These are phyloP conservation scores for Mycena vitilis DNA, from an alignment of 768 basidiomycete genomes.

Conservation along the genomic window DNA sequence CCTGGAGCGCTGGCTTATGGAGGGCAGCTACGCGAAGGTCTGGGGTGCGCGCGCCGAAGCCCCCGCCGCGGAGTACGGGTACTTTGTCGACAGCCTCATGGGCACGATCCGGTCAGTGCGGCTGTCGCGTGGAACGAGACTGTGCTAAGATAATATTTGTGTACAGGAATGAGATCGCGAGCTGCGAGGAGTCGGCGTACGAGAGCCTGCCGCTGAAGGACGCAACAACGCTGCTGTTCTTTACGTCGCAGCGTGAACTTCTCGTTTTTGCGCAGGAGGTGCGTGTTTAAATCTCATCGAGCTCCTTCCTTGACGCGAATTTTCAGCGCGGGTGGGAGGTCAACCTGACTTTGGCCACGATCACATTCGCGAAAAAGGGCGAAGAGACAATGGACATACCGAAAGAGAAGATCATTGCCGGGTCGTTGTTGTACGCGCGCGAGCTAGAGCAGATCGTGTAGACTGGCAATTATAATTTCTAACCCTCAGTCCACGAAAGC, in stretches of 20 bases:
- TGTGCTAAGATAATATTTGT: conserved; percentile 3
- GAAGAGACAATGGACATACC: conserved; percentile 90
- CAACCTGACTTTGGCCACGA: conserved; percentile 72
- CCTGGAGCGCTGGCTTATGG: conserved; percentile 98
- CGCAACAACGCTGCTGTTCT: conserved; percentile 92
- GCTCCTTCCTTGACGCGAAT: not conserved
- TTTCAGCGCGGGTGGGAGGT: conserved; percentile 87
- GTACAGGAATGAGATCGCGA: conserved; percentile 93
- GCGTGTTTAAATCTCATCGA: conserved; percentile 32
- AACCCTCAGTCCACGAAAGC: conserved; percentile 14
- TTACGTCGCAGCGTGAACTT: conserved; percentile 83
- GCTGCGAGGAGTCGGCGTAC: conserved; percentile 95
- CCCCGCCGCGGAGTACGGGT: conserved; percentile 93
- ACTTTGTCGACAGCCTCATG: conserved; percentile 94
- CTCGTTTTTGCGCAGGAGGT: conserved; percentile 87
- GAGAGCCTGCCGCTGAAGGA: conserved; percentile 91
- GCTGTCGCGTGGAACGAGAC: conserved; percentile 8
- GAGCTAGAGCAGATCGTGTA: conserved; percentile 94
- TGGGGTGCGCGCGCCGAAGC: conserved; percentile 96
- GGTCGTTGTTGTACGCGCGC: conserved; percentile 83
- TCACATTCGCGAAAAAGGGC: conserved; percentile 83
- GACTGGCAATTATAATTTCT: conserved; percentile 31
- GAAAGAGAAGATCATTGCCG: conserved; percentile 83
- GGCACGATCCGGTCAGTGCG: conserved; percentile 85
- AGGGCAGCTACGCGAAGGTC: conserved; percentile 97